These are phyloP conservation scores for Talaromyces verruculosus DNA, from an alignment of 2,329 filamentous ascomycete species.

Conservation along the genomic window DNA sequence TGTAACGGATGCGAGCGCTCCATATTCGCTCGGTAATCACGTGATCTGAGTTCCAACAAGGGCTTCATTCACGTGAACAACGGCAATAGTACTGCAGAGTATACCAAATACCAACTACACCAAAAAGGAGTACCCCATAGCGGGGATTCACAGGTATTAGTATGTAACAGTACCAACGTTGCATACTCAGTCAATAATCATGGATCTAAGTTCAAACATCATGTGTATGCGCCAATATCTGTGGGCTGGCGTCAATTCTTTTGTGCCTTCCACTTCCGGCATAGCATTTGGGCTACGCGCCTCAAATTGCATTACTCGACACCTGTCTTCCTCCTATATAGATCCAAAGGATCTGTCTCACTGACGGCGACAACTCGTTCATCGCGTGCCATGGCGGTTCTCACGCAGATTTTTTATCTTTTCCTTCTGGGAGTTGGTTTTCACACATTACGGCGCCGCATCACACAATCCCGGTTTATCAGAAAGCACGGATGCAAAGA, in stretches of 20 bases:
- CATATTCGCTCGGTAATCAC: too few relatives aligned
- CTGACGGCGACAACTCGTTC: not conserved
- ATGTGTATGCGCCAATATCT: not conserved
- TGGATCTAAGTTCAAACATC: too few relatives aligned
- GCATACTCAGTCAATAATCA: too few relatives aligned
- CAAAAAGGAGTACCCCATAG: too few relatives aligned
- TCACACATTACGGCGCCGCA: not conserved
- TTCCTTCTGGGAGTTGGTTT: not conserved
- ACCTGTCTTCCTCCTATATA: not conserved
- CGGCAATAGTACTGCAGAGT: too few relatives aligned
- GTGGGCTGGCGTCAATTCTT: not conserved
- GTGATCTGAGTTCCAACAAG: too few relatives aligned
- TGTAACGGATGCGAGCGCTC: too few relatives aligned
- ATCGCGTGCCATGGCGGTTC: not conserved
- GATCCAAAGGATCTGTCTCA: not conserved
- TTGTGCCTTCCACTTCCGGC: not conserved
- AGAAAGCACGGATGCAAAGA: constrained; percentile 14
- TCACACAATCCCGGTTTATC: not conserved
- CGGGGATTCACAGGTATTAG: too few relatives aligned
- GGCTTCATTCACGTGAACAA: too few relatives aligned
- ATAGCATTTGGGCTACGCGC: not conserved
- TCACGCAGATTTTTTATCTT: not conserved
- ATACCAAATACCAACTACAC: too few relatives aligned
- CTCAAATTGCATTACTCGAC: not conserved
- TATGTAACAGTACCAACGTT: too few relatives aligned